A percentile compares a stretch with the other conserved stretches of the same genome.
Evolutionary conservation across 192 early-diverging fungal genomes (phyloP).

Genomic region (Cetraspora pellucida): DNA sequence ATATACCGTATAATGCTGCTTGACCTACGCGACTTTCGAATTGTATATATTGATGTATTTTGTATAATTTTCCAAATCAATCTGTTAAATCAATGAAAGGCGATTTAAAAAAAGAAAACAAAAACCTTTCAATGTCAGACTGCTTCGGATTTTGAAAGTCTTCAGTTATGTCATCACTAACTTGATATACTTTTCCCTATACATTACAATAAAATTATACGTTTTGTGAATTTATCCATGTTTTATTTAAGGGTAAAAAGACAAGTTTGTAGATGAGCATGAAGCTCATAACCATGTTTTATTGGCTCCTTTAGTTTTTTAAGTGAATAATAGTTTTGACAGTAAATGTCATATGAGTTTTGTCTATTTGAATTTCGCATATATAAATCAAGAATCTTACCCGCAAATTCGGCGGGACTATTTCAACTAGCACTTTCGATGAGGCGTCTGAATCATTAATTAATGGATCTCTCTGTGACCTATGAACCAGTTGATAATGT

Average conservation of each 20-base stretch:
- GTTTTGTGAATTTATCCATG: no score
- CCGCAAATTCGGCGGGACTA: conserved; percentile 67
- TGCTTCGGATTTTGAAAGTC: no score
- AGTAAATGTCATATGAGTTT: no score
- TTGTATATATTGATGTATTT: background rate
- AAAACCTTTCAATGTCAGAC: no score
- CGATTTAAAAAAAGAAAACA: background rate
- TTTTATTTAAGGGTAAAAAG: no score
- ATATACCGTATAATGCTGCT: conserved; percentile 88
- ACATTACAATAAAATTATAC: no score
- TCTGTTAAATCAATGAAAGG: background rate
- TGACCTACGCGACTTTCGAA: conserved; percentile 56
- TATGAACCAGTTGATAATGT: conserved; percentile 90
- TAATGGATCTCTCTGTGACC: conserved; percentile 92
- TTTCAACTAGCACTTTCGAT: conserved; percentile 78
- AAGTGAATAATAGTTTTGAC: no score
- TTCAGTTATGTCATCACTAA: no score
- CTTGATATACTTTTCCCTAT: no score
- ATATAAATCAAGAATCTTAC: conserved; percentile 34
- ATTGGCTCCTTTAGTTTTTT: no score
- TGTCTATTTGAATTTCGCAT: background rate
- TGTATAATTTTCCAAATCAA: background rate
- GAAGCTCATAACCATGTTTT: no score
- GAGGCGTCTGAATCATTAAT: conserved; percentile 80
- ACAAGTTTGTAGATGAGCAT: no score